Conservation (phyloP, 164 flowering plant species). For the Piper betle region DNA sequence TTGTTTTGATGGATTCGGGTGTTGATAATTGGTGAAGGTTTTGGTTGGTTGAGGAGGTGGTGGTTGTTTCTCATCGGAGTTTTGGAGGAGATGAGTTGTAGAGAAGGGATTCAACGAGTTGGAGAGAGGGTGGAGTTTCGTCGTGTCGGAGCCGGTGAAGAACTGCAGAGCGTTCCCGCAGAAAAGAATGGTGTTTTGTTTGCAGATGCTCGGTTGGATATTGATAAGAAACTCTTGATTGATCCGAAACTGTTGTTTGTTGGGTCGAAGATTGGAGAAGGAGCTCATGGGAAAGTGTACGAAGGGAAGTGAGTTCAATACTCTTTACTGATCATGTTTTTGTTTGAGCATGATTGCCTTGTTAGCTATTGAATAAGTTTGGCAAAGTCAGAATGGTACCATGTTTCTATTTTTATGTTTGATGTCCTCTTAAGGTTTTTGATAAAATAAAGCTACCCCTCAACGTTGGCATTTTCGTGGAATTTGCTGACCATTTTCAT, state of each 20-base stretch:
- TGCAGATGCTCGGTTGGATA: slow-evolving; percentile 17
- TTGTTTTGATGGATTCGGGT: not conserved
- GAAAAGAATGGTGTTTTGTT: slow-evolving; percentile 26
- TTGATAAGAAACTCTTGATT: slow-evolving; percentile 55
- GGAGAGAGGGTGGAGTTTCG: slow-evolving; percentile 8
- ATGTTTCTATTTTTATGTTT: too few relatives aligned
- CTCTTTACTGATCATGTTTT: not conserved
- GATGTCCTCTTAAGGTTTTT: too few relatives aligned
- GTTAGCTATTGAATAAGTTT: too few relatives aligned
- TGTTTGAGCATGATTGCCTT: not conserved
- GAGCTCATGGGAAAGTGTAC: slow-evolving; percentile 91
- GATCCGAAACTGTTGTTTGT: slow-evolving; percentile 67
- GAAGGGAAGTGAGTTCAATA: slow-evolving; percentile 63
- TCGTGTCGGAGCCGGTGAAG: slow-evolving; percentile 5
- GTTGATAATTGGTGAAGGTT: not conserved
- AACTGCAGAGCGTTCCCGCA: not conserved
- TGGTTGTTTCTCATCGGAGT: slow-evolving; percentile 3
- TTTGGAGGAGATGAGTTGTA: slow-evolving; percentile 31
- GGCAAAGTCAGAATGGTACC: too few relatives aligned
- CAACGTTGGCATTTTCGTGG: too few relatives aligned
- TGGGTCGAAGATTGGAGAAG: slow-evolving; percentile 80
- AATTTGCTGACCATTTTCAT: too few relatives aligned
- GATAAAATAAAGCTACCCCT: too few relatives aligned
- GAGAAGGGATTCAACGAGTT: slow-evolving; percentile 7
- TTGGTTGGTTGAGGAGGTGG: not conserved